These are phyloP conservation scores for Coix lacrymajobi DNA, from an alignment of 176 grass and related monocot species.

Conservation along the genomic window DNA sequence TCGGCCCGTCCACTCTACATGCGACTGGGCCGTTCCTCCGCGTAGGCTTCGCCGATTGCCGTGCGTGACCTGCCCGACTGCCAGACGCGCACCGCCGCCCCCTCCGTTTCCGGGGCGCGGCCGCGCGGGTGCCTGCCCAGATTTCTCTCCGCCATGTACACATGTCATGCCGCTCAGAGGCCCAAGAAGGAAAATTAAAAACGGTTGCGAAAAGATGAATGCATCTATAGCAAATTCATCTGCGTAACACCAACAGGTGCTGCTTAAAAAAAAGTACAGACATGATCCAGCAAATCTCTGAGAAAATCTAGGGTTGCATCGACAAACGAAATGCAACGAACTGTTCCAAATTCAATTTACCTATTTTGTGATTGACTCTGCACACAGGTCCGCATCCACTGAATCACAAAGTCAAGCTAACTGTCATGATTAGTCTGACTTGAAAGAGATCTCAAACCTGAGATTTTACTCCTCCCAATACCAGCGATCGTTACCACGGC, in stretches of 20 bases:
- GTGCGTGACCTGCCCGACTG: too few species aligned
- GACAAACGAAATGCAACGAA: slow-evolving; percentile 25
- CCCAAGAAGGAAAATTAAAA: neutral
- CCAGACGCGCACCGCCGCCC: neutral
- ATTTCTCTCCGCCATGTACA: neutral
- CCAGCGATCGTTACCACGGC: neutral
- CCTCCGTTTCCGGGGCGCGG: neutral
- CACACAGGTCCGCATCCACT: slow-evolving; percentile 26
- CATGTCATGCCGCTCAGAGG: neutral
- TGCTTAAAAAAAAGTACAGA: slow-evolving; percentile 16
- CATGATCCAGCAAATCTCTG: slow-evolving; percentile 49
- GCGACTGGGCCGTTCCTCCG: neutral
- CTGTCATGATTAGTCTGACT: slow-evolving; percentile 32
- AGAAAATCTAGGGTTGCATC: slow-evolving; percentile 50
- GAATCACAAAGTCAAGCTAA: slow-evolving; percentile 40
- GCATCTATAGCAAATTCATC: neutral
- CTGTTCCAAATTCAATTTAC: neutral
- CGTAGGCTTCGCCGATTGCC: neutral
- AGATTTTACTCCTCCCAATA: slow-evolving; percentile 44
- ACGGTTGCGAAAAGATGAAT: neutral
- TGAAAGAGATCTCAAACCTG: slow-evolving; percentile 43
- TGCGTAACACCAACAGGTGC: neutral
- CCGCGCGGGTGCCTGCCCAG: neutral
- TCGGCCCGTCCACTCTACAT: neutral
- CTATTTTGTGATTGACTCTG: slow-evolving; percentile 17